Percentiles rank a stretch among this genome's conserved stretches.
These are phyloP conservation scores for Phytopythium helicoides DNA, from an alignment of 352 stramenopile species.

Conservation along the genomic window DNA sequence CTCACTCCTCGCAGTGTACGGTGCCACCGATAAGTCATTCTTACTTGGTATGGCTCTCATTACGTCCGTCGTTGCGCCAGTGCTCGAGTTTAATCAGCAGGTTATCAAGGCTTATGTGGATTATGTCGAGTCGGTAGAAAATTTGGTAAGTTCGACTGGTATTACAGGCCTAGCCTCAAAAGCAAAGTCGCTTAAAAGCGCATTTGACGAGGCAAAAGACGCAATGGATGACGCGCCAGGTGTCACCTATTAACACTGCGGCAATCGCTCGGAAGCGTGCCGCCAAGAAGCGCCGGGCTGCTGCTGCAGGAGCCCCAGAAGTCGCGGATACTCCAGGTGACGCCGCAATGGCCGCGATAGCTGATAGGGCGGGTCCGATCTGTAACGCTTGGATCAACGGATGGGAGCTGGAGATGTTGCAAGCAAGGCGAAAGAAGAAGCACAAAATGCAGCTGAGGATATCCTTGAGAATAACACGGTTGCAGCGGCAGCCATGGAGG, in stretches of 20 bases:
- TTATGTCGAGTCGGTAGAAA: slow-evolving; percentile 36
- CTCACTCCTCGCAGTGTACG: slow-evolving; percentile 35
- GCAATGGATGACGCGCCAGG: slow-evolving; percentile 7
- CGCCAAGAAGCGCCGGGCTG: not conserved
- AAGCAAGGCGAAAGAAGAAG: slow-evolving; percentile 2
- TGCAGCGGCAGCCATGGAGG: slow-evolving; percentile 19
- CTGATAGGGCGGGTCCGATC: not conserved
- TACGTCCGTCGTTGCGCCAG: slow-evolving; percentile 29
- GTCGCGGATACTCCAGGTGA: not conserved
- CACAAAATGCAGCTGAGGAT: slow-evolving; percentile 9
- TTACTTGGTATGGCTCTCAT: slow-evolving; percentile 38
- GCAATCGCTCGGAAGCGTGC: not conserved
- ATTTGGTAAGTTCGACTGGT: slow-evolving; percentile 19
- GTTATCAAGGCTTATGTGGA: slow-evolving; percentile 52
- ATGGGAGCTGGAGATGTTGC: not conserved
- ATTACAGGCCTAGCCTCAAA: slow-evolving; percentile 22
- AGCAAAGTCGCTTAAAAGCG: slow-evolving; percentile 12
- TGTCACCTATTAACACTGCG: slow-evolving; percentile 13
- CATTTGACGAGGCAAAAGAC: slow-evolving; percentile 10
- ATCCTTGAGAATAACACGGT: slow-evolving; percentile 13
- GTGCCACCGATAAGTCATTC: slow-evolving; percentile 9
- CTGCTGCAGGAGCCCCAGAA: not conserved
- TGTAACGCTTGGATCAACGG: not conserved
- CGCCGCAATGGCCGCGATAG: not conserved
- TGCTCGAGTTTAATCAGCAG: slow-evolving; percentile 58